phyloP scores from a whole-genome alignment of 192 early-diverging fungal genomes.

The Rhizophagus clarus region DNA sequence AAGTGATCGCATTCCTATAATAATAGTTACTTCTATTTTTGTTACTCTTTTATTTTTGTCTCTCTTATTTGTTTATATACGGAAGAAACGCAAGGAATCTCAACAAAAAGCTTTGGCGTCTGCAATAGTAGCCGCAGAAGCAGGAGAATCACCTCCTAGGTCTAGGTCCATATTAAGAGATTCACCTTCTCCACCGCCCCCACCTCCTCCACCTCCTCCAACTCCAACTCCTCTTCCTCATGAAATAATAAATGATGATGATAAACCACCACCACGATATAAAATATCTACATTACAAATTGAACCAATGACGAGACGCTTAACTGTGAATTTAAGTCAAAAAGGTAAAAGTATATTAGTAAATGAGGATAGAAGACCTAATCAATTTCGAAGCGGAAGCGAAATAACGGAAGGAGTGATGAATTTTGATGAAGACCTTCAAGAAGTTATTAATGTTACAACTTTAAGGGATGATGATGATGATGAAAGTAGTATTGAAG shows the following conservation, averaged over 20 bases:
- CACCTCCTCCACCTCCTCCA: slow-evolving; percentile 10
- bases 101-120: not conserved
- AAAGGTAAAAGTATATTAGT: slow-evolving; percentile 25
- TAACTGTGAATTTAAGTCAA: slow-evolving; percentile 26
- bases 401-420: too few relatives aligned
- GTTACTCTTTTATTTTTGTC: too few relatives aligned
- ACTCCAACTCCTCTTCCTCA: not conserved
- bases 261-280: slow-evolving; percentile 1
- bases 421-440: too few relatives aligned
- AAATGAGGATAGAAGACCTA: not conserved
- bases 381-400: too few relatives aligned
- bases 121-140: slow-evolving; percentile 11
- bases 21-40: too few relatives aligned
- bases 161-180: too few relatives aligned
- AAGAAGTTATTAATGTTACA: too few relatives aligned
- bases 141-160: not conserved
- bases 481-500: too few relatives aligned
- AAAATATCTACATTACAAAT: slow-evolving; percentile 26
- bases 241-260: not conserved
- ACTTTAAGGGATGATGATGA: too few relatives aligned
- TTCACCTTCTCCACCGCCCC: slow-evolving; percentile 6
- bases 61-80: too few relatives aligned
- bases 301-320: slow-evolving; percentile 29
- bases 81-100: too few relatives aligned
- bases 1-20: too few relatives aligned